Evolutionary conservation across 371 early-diverging fungal species (phyloP).

Genomic region (Lichtheimia ornata): DNA sequence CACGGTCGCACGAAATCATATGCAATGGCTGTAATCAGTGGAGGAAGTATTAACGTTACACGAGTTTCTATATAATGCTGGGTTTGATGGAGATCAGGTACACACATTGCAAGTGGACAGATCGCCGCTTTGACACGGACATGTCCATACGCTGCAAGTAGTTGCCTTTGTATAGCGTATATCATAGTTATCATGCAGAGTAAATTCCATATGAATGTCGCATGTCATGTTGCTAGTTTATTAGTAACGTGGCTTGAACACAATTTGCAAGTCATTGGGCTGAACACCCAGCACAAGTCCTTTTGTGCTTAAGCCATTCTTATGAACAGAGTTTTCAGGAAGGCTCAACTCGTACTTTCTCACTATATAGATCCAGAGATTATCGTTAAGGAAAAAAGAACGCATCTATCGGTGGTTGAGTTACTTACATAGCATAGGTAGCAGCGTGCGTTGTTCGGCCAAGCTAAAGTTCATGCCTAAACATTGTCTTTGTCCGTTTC

Average conservation of each 20-base stretch:
- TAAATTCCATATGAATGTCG: too few species aligned
- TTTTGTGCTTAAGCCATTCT: conserved; percentile 12
- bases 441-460: conserved; percentile 51
- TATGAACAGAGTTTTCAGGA: conserved; percentile 27
- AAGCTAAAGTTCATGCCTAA: conserved; percentile 61
- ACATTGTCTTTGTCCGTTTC: conserved; percentile 52
- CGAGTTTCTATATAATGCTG: too few species aligned
- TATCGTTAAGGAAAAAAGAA: background rate
- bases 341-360: conserved; percentile 29
- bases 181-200: too few species aligned
- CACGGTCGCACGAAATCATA: too few species aligned
- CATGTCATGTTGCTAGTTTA: background rate
- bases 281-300: background rate
- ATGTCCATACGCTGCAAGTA: too few species aligned
- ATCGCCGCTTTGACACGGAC: too few species aligned
- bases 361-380: conserved; percentile 16
- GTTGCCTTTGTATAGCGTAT: too few species aligned
- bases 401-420: background rate
- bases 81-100: too few species aligned
- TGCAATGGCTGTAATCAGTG: too few species aligned
- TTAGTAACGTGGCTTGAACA: conserved; percentile 13
- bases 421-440: conserved; percentile 47
- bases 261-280: conserved; percentile 5
- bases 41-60: too few species aligned
- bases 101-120: too few species aligned